A percentile compares a stretch with the other conserved stretches of the same genome.
Conservation (phyloP, 305 asterid species). For the Fraxinus sp. region DNA sequence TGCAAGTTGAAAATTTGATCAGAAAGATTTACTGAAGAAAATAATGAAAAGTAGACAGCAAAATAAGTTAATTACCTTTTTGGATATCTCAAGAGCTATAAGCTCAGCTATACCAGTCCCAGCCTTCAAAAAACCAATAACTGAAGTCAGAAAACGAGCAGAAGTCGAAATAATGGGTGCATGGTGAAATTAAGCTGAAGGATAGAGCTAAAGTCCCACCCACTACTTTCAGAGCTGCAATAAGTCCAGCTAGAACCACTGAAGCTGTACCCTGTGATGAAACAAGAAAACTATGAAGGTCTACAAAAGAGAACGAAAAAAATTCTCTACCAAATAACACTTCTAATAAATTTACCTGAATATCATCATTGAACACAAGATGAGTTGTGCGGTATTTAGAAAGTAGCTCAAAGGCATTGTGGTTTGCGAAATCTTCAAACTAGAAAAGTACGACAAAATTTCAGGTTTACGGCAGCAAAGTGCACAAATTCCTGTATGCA, state of each 20-base stretch:
- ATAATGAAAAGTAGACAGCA: slow-evolving; percentile 12
- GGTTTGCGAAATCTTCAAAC: slow-evolving; percentile 99
- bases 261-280: slow-evolving; percentile 89
- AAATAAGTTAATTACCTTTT: slow-evolving; percentile 45
- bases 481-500: slow-evolving; percentile 9
- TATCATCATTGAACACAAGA: slow-evolving; percentile 95
- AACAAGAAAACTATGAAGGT: slow-evolving; percentile 5
- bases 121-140: slow-evolving; percentile 57
- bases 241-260: slow-evolving; percentile 86
- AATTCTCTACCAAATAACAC: neutral
- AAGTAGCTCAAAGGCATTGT: slow-evolving; percentile 86
- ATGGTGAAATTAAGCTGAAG: neutral
- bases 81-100: slow-evolving; percentile 85
- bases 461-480: slow-evolving; percentile 22
- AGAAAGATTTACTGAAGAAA: slow-evolving; percentile 6
- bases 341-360: slow-evolving; percentile 52
- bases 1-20: slow-evolving; percentile 21
- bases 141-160: slow-evolving; percentile 1
- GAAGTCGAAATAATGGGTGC: slow-evolving; percentile 12
- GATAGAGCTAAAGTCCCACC: slow-evolving; percentile 61
- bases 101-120: slow-evolving; percentile 99
- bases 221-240: slow-evolving; percentile 63
- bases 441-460: slow-evolving; percentile 28
- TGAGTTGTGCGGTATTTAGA: slow-evolving; percentile 80
- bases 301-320: slow-evolving; percentile 1